Base-by-base conservation (phyloP, 257 asterid genomes). In the Haberlea rhodopensis region DNA sequence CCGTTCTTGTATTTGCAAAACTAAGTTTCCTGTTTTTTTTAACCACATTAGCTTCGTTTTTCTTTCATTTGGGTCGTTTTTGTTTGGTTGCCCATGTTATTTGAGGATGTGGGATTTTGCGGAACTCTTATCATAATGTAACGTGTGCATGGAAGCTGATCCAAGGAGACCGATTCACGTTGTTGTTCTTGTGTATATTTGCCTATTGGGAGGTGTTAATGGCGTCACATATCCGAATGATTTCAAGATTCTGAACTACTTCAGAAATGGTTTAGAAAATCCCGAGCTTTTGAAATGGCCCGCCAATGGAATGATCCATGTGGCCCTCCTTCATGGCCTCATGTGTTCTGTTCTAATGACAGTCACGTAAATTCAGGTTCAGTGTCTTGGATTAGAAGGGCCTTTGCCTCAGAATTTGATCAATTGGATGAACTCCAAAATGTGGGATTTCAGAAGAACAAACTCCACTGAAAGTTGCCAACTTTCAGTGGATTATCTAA, bases 291-390 rank as follows among this genome's bases (percentile, higher is more conserved):
- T 89, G 63, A 65, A 81, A 75, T 87, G 96, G 96, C 96, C 95
- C 2, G 43, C 31, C 0, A 63, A 53, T 5, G 94, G 91, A 75
- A 66, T 52, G 95, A 89, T 69, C 95, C 95, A 0, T n/a, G n/a
- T n/a, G n/a, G n/a, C 16, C 86, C 94, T 60, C 96, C 95, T 59
- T 59, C 85, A 28, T 89, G 95, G 96, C 85, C 87, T 24, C 84
- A 84, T 56, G 79, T 89, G 49, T 63, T 80, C 78, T 89, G 96
- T 63, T 79, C 87, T 32, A 63, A 79, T 16, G 85, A 79, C 66
- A 75, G 85, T 89, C 31, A 83, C 94, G 5, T 95, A 87, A 78
- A 87, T 89, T 87, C 96, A 89, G 82, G 94, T 84, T 9, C 83
- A 83, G 54, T 73, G 74, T 6, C 74, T 89, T 51, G 95, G 91